phyloP scores from a whole-genome alignment of 1,284 basidiomycete species.

The Boletus semigastroideus region DNA sequence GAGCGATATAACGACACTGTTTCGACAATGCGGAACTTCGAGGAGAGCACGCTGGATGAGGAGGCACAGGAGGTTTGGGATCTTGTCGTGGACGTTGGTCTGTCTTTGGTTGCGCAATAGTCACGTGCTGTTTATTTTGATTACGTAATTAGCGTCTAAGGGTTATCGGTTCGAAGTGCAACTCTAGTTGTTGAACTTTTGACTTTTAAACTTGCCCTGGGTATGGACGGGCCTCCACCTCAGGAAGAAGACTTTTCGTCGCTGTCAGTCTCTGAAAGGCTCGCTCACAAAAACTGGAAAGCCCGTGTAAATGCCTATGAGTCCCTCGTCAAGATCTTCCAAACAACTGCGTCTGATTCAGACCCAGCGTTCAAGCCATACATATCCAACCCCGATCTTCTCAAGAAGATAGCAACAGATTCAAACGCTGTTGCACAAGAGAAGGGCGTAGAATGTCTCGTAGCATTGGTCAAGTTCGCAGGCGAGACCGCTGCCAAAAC shows the following conservation, averaged over 20 bases:
- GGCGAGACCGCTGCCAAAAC: constrained; percentile 86
- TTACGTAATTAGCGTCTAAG: constrained; percentile 25
- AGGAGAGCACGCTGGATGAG: constrained; percentile 46
- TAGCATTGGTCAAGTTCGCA: constrained; percentile 86
- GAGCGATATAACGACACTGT: constrained; percentile 49
- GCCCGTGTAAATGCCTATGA: constrained; percentile 94
- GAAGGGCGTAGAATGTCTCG: constrained; percentile 88
- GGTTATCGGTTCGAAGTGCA: constrained; percentile 6
- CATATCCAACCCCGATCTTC: constrained; percentile 69
- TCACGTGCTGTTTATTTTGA: constrained; percentile 26
- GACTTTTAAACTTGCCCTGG: constrained; percentile 14
- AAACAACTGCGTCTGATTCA: constrained; percentile 85
- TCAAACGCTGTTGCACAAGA: constrained; percentile 98
- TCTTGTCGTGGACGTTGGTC: constrained; percentile 57
- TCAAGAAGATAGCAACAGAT: constrained; percentile 89
- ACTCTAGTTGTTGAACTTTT: constrained; percentile 15
- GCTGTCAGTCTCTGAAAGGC: constrained; percentile 80
- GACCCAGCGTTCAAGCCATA: constrained; percentile 95
- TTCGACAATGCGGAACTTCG: constrained; percentile 40
- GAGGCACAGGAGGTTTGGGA: constrained; percentile 58
- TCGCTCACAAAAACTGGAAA: constrained; percentile 98
- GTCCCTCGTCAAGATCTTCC: constrained; percentile 82
- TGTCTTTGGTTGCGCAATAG: constrained; percentile 48
- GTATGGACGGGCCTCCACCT: constrained; percentile 87
- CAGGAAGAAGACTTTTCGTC: constrained; percentile 92